Evolutionary conservation across 148 eudicot species (phyloP).

Genomic region (Polygonum aviculare): DNA sequence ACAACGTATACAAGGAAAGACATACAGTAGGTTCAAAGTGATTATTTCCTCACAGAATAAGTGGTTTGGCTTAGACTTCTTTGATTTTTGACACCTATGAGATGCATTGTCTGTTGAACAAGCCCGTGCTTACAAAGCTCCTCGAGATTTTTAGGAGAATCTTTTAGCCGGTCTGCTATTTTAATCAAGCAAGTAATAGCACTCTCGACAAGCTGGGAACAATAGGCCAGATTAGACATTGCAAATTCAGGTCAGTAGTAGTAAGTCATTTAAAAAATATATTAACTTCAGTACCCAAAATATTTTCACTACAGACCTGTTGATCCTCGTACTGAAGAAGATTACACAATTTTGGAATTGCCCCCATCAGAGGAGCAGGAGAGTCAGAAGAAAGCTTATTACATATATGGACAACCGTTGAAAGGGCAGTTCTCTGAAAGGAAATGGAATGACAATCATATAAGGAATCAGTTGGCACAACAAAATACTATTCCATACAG

Average conservation of each 20-base stretch:
- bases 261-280: neutral
- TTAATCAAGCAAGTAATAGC: conserved; percentile 67
- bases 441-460: conserved; percentile 4
- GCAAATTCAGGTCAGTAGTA: neutral
- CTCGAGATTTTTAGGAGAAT: conserved; percentile 50
- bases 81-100: conserved; percentile 50
- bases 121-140: conserved; percentile 64
- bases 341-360: conserved; percentile 73
- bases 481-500: neutral
- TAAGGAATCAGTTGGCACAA: neutral
- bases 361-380: conserved; percentile 62
- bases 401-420: conserved; percentile 74
- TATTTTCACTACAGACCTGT: conserved; percentile 42
- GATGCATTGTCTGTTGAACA: conserved; percentile 52
- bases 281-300: neutral
- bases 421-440: conserved; percentile 77
- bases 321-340: conserved; percentile 82
- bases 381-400: conserved; percentile 67
- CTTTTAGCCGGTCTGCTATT: conserved; percentile 50
- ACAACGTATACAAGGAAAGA: neutral
- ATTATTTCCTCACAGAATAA: conserved; percentile 42
- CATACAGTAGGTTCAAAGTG: neutral
- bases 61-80: conserved; percentile 54
- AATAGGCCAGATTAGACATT: neutral
- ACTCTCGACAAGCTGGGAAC: conserved; percentile 78